phyloP scores from a whole-genome alignment of 2,329 filamentous ascomycete genomes.

The Cladophialophora bantiana region DNA sequence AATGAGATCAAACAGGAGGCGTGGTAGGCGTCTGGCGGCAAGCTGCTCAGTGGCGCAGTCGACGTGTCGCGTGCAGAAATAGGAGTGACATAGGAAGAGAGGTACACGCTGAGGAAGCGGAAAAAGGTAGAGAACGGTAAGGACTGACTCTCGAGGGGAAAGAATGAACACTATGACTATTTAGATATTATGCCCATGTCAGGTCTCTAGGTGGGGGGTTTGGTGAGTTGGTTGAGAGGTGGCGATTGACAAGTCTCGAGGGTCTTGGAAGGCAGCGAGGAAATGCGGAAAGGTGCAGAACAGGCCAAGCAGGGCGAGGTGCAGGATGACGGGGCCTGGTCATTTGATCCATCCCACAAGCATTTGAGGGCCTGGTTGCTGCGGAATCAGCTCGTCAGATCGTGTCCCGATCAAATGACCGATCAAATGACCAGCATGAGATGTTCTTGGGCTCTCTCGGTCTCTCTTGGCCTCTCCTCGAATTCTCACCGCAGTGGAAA shows the following conservation, averaged over 20 bases:
- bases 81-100: not conserved
- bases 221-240: slow-evolving; percentile 1
- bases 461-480: not conserved
- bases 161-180: slow-evolving; percentile 23
- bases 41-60: slow-evolving; percentile 19
- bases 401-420: not conserved
- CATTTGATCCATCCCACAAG: not conserved
- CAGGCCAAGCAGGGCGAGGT: not conserved
- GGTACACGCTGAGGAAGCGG: not conserved
- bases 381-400: not conserved
- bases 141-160: slow-evolving; percentile 26
- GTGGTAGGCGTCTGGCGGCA: slow-evolving; percentile 10
- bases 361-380: not conserved
- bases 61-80: slow-evolving; percentile 7
- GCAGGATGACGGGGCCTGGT: not conserved
- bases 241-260: not conserved
- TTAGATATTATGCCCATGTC: slow-evolving; percentile 1
- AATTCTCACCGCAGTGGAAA: not conserved
- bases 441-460: not conserved
- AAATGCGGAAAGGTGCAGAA: not conserved
- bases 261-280: not conserved
- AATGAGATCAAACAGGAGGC: not conserved
- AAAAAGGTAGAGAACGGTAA: slow-evolving; percentile 22
- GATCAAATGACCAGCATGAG: slow-evolving; percentile 6
- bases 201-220: slow-evolving; percentile 6